Percentiles rank a stretch among this genome's conserved stretches.
These are phyloP conservation scores for Fusarium transvaalense DNA, from an alignment of 2,329 filamentous ascomycete genomes.

Conservation along the genomic window DNA sequence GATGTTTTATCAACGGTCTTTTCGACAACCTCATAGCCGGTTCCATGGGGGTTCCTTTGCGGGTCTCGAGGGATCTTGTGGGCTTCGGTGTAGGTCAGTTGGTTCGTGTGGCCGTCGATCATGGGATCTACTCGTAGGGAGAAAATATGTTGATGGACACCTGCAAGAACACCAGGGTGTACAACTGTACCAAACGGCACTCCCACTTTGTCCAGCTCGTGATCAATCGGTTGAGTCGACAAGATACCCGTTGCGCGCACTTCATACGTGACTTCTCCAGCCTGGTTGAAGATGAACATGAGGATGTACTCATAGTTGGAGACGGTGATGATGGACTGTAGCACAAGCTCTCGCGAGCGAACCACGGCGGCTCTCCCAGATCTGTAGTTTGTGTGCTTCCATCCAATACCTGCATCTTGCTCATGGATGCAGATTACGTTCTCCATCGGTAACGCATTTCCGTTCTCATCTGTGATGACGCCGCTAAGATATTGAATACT, in stretches of 20 bases:
- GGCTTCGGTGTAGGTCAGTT: slow-evolving; percentile 59
- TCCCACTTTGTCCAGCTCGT: slow-evolving; percentile 63
- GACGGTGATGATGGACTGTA: slow-evolving; percentile 77
- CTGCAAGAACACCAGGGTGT: slow-evolving; percentile 72
- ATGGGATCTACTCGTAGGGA: slow-evolving; percentile 73
- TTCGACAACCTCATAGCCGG: slow-evolving; percentile 68
- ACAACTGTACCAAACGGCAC: slow-evolving; percentile 72
- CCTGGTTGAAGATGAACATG: slow-evolving; percentile 68
- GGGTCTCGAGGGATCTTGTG: slow-evolving; percentile 57
- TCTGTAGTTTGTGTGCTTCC: slow-evolving; percentile 78
- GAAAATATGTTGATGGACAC: slow-evolving; percentile 79
- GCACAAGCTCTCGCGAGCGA: slow-evolving; percentile 71
- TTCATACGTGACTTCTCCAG: slow-evolving; percentile 71
- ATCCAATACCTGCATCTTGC: slow-evolving; percentile 77
- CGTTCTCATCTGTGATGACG: slow-evolving; percentile 65
- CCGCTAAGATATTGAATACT: slow-evolving; percentile 74
- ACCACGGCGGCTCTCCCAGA: slow-evolving; percentile 71
- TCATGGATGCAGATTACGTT: slow-evolving; percentile 78
- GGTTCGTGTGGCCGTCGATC: slow-evolving; percentile 66
- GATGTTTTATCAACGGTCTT: slow-evolving; percentile 54
- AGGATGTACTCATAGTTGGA: slow-evolving; percentile 60
- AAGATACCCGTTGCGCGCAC: slow-evolving; percentile 76
- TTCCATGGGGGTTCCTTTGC: slow-evolving; percentile 70
- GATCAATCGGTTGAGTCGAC: slow-evolving; percentile 70
- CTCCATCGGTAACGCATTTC: slow-evolving; percentile 63